phyloP scores from a whole-genome alignment of 768 basidiomycete genomes.

The Megacollybia marginata region DNA sequence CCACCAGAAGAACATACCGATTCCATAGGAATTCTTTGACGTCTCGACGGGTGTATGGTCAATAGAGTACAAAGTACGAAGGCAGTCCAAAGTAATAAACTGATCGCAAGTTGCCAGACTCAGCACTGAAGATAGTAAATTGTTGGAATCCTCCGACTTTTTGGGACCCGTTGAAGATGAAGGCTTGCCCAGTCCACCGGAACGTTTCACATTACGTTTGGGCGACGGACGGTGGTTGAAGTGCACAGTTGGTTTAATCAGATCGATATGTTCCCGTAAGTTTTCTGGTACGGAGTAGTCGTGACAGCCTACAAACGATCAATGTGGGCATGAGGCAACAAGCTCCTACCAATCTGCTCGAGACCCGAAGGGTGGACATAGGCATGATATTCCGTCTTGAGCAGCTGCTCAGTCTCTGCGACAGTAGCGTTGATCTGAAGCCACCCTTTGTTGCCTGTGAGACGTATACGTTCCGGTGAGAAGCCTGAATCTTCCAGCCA shows the following conservation, averaged over 20 bases:
- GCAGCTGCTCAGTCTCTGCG: conserved; percentile 34
- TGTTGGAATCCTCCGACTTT: conserved; percentile 13
- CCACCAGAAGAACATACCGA: conserved; percentile 16
- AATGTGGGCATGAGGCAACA: not conserved
- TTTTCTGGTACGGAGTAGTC: conserved; percentile 33
- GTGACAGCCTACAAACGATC: conserved; percentile 22
- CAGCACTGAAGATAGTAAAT: not conserved
- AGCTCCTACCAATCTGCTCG: conserved; percentile 27
- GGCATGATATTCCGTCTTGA: conserved; percentile 34
- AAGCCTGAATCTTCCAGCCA: conserved; percentile 35
- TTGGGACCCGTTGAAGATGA: conserved; percentile 4
- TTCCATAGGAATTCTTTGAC: conserved; percentile 30
- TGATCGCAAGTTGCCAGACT: conserved; percentile 24
- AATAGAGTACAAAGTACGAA: conserved; percentile 31
- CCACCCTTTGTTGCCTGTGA: conserved; percentile 29
- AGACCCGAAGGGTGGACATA: conserved; percentile 30
- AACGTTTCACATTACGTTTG: conserved; percentile 7
- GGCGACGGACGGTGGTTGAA: conserved; percentile 20
- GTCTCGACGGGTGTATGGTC: conserved; percentile 20
- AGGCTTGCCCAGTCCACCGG: conserved; percentile 14
- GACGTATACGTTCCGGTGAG: conserved; percentile 21
- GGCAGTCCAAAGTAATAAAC: conserved; percentile 30
- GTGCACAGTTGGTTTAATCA: conserved; percentile 38
- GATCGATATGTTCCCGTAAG: conserved; percentile 29
- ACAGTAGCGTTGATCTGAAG: conserved; percentile 31